Base-by-base conservation (phyloP, 2,329 filamentous ascomycete genomes). In the Diaporthe velutina region DNA sequence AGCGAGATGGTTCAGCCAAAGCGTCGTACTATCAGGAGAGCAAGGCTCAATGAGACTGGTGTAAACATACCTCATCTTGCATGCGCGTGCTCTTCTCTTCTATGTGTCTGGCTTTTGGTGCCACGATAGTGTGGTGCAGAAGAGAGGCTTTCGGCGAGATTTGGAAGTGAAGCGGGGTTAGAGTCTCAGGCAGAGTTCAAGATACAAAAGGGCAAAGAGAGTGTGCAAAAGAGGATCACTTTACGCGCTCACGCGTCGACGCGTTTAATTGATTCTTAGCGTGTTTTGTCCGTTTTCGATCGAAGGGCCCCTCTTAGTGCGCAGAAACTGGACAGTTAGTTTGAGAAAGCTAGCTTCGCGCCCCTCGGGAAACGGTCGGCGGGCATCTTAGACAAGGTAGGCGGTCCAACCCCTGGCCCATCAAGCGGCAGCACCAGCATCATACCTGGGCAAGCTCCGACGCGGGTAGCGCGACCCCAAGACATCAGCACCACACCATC, bases 261-360 rank as follows among this genome's bases (percentile, higher is more conserved):
- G 72, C 72, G 72, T 74, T 72, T 74, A 74, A 74, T 67, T 74
- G 64, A 48, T 74, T 54, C 45, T 40, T 74, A 70, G 72, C 82
- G 81, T 80, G 81, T 79, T 60, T 13, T 40, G 71, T 74, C 75
- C 73, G n/a, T n/a, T 68, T 54, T 12, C 48, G n/a, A 54, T 67
- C 45, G 17, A 5, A 40, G 22, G 19, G 64, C 33, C 64, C 30
- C 5, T 1, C 4, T 5, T 2, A 8, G 13, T 0, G 9, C 38
- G 1, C 8, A 3, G 7, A 10, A 1, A 22, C 0, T 33, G 48
- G 48, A 38, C 30, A 52, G 64, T 52, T 4, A 3, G 30, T 52
- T 52, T 67, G 33, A 35, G n/a, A 40, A 40, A 7, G 2, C 13
- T 8, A 42, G 28, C 33, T 12, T 25, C 22, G 15, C 45, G 64